Evolutionary conservation across 140 eudicot species (phyloP).

Genomic region (Erigeron philadelphicus): DNA sequence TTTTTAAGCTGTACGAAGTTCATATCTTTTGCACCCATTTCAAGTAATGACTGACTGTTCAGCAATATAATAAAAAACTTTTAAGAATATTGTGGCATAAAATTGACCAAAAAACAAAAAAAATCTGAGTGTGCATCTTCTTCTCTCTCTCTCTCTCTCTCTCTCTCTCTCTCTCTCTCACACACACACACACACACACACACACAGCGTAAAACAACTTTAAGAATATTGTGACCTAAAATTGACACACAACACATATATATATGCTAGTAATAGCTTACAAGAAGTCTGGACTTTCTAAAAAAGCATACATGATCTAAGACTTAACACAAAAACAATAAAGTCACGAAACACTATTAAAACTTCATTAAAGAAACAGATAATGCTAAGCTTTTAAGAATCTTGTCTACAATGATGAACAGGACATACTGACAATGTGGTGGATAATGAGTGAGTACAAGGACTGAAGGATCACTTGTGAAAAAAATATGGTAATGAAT

Average conservation of each 20-base stretch:
- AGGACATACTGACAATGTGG: not conserved
- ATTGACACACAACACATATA: not conserved
- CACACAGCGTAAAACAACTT: not conserved
- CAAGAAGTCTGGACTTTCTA: not conserved
- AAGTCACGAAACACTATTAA: not conserved
- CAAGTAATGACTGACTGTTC: constrained; percentile 91
- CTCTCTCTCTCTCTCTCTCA: not conserved
- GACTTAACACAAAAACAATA: not conserved
- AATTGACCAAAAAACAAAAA: not conserved
- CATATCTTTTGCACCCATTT: constrained; percentile 95
- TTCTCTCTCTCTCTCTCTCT: not conserved
- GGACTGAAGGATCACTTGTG: not conserved
- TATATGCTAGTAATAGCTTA: not conserved
- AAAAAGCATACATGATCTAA: not conserved
- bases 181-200: not conserved
- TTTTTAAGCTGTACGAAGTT: constrained; percentile 94
- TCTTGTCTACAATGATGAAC: not conserved
- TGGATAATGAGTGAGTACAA: not conserved
- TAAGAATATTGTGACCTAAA: not conserved
- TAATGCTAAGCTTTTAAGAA: not conserved
- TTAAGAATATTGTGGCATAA: not conserved
- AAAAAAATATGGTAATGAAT: not conserved
- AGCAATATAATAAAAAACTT: constrained; percentile 21
- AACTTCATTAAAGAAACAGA: not conserved
- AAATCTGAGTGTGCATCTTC: not conserved